Evolutionary conservation across 2,329 filamentous ascomycete species (phyloP), one percentile per base, ranked within the genome.

Genomic region (Clarireedia monteithiana): DNA sequence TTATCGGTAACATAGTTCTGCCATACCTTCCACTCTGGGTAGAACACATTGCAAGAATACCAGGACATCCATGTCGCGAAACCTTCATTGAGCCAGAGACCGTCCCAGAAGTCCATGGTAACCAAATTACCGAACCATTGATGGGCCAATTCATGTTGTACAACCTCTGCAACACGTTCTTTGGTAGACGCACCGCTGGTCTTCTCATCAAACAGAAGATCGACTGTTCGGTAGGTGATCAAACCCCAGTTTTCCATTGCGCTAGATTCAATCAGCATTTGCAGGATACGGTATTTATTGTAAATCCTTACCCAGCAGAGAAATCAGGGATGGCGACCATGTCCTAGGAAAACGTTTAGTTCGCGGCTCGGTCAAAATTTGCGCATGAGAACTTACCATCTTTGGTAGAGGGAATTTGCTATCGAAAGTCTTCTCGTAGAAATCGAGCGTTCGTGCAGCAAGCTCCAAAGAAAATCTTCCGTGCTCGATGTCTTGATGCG

Each of bases 171-270:
- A 54, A 97, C 89, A 40, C 91, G 85, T 75, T 96, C 88, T 76
- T 95, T 96, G 59, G 86, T 89, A 39, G 87, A 86, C 20, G 92
- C 91, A 67, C 91, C 88, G 66, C 89, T 94, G 3, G 83, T 88
- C 78, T 95, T 94, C 73, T 96, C 90, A 66, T 97, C 92, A 60
- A 95, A 83, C 58, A 97, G 80, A 48, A 97, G 73, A 68, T 95
- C 90, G 36, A 96, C 91, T 23, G 95, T 88, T 62, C 92, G 87
- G 75, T 96, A 97, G 6, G 92, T 97, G 64, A 97, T 84, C 52
- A 97, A 77, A 69, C 92, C 92, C 92, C 92, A 97, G 72, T 97
- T 97, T 78, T 97, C 91, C 91, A 97, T 96, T 58, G 91, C 92
- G 60, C 63, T 60, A 40, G 38, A n/a, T 17, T 7, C 38, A 20